Evolutionary conservation across 441 rosid genomes (phyloP), one percentile per base, ranked within the genome.

Genomic region (Theobroma grandiflorum): DNA sequence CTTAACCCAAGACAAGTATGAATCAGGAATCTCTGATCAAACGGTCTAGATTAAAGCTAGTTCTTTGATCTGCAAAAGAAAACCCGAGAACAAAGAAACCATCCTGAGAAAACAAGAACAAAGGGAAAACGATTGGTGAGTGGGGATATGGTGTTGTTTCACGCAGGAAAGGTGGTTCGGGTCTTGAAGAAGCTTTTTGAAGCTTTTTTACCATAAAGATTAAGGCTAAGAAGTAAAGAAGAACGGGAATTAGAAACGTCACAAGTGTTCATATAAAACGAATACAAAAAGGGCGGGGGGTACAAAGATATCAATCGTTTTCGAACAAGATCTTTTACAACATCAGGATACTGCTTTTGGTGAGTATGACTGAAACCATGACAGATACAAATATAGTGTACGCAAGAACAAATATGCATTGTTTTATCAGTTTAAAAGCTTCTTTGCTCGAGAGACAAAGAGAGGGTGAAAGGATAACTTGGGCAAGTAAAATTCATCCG

Each of bases 251-350:
- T 12, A 62, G 8, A 12, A 61, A 61, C 11, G 15, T 31, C 33
- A 26, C 3, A 26, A 18, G 6, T 55, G 5, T 7, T 55, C 0
- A 8, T 31, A 31, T 5, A 61, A 4, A 61, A 61, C 11, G 4
- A 58, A 58, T 18, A 4, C 31, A 61, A 31, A 6, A 6, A 75
- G 14, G 31, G 20, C 22, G 37, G 22, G 10, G 10, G 4, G 47
- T 38, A 14, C 52, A 55, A 18, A 65, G 80, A 80, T 58, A 77
- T 77, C 80, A 74, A 74, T 80, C 80, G 16, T 82, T 82, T 68
- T 85, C 83, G 65, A 38, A 6, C 50, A 43, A 77, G 83, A 82
- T 85, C 52, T 79, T 77, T 79, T 43, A 72, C 55, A 42, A 62
- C 75, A 62, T 9, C 40, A 61, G 8, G 22, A 65, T 52, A 40